Evolutionary conservation across 2,329 filamentous ascomycete genomes (phyloP).

Genomic region (Scytalidium sp.): DNA sequence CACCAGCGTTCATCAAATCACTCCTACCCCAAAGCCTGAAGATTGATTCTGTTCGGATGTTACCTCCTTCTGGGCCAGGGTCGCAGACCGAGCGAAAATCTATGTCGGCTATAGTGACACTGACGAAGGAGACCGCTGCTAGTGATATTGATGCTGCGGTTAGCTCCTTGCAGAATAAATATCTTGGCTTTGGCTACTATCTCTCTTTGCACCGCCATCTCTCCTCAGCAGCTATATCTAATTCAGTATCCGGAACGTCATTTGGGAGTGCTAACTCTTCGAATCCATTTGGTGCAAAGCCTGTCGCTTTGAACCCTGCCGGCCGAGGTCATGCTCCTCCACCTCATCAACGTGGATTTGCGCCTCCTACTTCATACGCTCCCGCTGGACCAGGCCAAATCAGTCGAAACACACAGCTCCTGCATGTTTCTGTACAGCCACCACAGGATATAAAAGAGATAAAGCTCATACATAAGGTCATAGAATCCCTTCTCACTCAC

Average conservation of each 20-base stretch:
- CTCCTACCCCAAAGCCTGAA: constrained; percentile 57
- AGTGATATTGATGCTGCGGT: constrained; percentile 81
- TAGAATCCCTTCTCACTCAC: constrained; percentile 75
- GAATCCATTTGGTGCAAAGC: constrained; percentile 77
- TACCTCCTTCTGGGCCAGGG: constrained; percentile 50
- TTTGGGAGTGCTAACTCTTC: constrained; percentile 36
- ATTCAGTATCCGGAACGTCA: constrained; percentile 42
- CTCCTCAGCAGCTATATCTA: constrained; percentile 67
- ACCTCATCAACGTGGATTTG: constrained; percentile 61
- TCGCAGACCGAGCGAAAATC: constrained; percentile 63
- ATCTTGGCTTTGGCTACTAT: constrained; percentile 82
- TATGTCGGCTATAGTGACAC: constrained; percentile 73
- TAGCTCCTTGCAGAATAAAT: constrained; percentile 75
- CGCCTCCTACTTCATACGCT: constrained; percentile 72
- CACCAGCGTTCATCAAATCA: constrained; percentile 56
- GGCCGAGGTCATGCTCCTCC: constrained; percentile 46
- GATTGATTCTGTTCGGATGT: constrained; percentile 72
- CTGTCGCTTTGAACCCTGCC: constrained; percentile 42
- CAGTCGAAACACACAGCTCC: constrained; percentile 41
- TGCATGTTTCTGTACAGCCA: constrained; percentile 69
- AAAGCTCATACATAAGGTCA: constrained; percentile 81
- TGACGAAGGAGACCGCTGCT: constrained; percentile 76
- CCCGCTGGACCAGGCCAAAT: constrained; percentile 24
- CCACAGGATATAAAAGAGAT: constrained; percentile 77
- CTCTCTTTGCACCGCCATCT: constrained; percentile 78